phyloP scores from a whole-genome alignment of 2,329 filamentous ascomycete genomes.

The Triangularia verruculosa region DNA sequence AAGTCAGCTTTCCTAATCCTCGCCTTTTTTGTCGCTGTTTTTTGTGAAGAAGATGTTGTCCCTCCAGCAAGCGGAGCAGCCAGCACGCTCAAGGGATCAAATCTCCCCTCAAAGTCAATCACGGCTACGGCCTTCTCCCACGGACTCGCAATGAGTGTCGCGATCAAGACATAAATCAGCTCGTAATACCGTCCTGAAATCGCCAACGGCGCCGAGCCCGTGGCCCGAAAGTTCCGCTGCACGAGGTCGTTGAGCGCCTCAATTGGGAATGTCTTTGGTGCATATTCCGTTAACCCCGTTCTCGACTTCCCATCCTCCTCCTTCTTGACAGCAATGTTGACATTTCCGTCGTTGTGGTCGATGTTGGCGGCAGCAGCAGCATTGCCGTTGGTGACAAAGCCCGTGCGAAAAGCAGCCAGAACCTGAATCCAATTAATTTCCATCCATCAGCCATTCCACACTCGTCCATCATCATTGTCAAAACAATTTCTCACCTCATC shows the following conservation, averaged over 20 bases:
- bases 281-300: not conserved
- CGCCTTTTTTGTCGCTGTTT: not conserved
- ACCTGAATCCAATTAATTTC: conserved; percentile 16
- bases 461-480: not conserved
- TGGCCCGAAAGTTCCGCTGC: conserved; percentile 46
- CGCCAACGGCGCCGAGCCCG: conserved; percentile 46
- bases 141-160: conserved; percentile 48
- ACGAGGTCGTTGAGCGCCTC: conserved; percentile 46
- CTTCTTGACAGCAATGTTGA: conserved; percentile 5
- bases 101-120: conserved; percentile 54
- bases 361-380: conserved; percentile 14
- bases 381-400: conserved; percentile 15
- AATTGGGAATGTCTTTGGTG: conserved; percentile 37
- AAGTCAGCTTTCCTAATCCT: not conserved
- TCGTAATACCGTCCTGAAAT: conserved; percentile 53
- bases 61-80: conserved; percentile 7
- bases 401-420: conserved; percentile 29
- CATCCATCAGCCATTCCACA: not conserved
- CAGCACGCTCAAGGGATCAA: conserved; percentile 51
- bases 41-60: not conserved
- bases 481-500: conserved; percentile 51
- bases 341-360: conserved; percentile 10
- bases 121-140: conserved; percentile 49
- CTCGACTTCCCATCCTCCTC: not conserved
- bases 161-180: conserved; percentile 55